A percentile compares a stretch with the other conserved stretches of the same genome.
phyloP scores from a whole-genome alignment of 1,284 basidiomycete genomes.

The Taiwanofungus camphoratus region DNA sequence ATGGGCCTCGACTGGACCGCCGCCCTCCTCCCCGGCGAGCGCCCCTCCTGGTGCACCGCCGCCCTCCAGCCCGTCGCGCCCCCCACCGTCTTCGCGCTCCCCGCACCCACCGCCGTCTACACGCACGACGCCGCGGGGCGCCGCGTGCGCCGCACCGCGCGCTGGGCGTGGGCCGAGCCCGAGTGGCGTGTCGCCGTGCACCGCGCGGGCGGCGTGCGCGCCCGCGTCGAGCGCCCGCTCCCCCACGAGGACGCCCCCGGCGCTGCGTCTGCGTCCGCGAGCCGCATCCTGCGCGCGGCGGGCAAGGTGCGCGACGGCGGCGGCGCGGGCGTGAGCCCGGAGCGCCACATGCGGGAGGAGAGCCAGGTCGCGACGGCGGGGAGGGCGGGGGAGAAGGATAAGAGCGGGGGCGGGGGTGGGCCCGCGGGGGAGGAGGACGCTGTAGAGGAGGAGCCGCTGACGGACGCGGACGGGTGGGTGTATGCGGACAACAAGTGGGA shows the following conservation, averaged over 20 bases:
- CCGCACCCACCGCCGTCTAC: constrained; percentile 46
- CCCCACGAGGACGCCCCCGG: constrained; percentile 44
- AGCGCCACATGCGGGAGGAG: constrained; percentile 14
- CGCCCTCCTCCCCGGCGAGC: constrained; percentile 84
- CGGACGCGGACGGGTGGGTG: constrained; percentile 89
- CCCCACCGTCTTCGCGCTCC: constrained; percentile 57
- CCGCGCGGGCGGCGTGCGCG: constrained; percentile 43
- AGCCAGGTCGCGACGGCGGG: constrained; percentile 18
- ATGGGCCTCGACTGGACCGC: constrained; percentile 90
- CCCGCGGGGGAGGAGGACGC: constrained; percentile 22
- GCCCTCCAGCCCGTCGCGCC: constrained; percentile 55
- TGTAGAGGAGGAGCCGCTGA: constrained; percentile 43
- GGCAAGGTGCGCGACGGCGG: constrained; percentile 40
- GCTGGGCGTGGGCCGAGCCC: constrained; percentile 82
- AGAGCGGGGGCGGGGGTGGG: constrained; percentile 17
- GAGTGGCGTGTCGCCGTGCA: constrained; percentile 78
- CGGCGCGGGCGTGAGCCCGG: constrained; percentile 18
- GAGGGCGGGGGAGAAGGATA: constrained; percentile 14
- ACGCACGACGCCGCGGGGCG: constrained; percentile 45
- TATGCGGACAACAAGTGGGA: constrained; percentile 98
- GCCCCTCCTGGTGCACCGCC: constrained; percentile 81
- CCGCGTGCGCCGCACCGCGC: constrained; percentile 65
- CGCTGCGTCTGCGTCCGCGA: constrained; percentile 16
- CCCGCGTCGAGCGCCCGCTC: constrained; percentile 54
- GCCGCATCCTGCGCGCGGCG: constrained; percentile 41